Base-by-base conservation (phyloP, 306 rosid species). In the Amphicarpaea edgeworthii region DNA sequence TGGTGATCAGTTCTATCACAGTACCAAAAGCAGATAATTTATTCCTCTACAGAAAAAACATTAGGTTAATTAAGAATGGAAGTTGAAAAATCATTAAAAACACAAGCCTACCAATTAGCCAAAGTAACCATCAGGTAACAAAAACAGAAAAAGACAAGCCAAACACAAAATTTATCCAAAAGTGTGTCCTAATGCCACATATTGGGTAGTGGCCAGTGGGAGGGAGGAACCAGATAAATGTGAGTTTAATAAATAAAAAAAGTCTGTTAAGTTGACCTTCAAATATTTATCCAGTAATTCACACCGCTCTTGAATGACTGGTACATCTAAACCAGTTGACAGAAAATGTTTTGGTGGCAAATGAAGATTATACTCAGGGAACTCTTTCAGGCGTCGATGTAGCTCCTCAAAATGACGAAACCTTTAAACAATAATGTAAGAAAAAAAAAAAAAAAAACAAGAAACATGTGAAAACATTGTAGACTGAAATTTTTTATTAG, bases 351-450 rank as follows among this genome's bases (percentile, higher is more conserved):
- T 96, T 7, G 99, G 99, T 26, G 99, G 99, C 88, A 96, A 85
- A 79, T 92, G 93, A 83, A 96, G 97, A 68, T 87, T 84, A 85
- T 96, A 96, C 88, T 89, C 94, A 2, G 93, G 84, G 84, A 90
- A 96, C 85, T 88, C 96, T 87, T 96, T 96, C 59, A 96, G 86
- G 59, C 94, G 96, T 65, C 96, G 88, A 83, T 92, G 99, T 70
- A 96, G 88, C 89, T 96, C 99, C 90, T 96, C 99, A 87, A 96
- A 96, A 86, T 96, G 99, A 50, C 99, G 92, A 87, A 96, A 96
- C 90, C 99, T 96, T 55, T 64, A 12, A 61, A 28, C 45, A 42
- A 73, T 9, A 63, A 23, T 30, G 65, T 61, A 63, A 73, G 78
- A 28, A 74, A 68, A 11, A n/a, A 19, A 6, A 45, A 49, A 24